Conservation (phyloP, 2,329 filamentous ascomycete genomes). For the Diplodia mutila region DNA sequence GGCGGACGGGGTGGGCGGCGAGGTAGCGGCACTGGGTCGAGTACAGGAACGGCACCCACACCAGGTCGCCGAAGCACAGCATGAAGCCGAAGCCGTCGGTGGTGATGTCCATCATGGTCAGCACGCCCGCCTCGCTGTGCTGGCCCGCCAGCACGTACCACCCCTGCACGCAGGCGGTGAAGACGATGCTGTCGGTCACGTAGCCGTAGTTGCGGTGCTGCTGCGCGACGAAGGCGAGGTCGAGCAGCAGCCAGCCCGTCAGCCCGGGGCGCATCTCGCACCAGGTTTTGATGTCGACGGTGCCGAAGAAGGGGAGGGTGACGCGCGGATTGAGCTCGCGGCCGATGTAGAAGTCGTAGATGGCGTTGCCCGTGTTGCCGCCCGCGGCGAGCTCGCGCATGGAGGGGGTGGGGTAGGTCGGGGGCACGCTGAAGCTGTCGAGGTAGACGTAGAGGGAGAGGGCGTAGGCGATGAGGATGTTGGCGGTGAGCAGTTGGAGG, state of each 20-base stretch:
- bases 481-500: conserved; percentile 80
- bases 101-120: conserved; percentile 93
- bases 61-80: conserved; percentile 88
- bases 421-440: conserved; percentile 77
- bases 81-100: conserved; percentile 95
- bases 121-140: conserved; percentile 83
- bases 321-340: conserved; percentile 91
- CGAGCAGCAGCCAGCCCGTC: conserved; percentile 84
- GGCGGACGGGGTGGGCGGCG: conserved; percentile 75
- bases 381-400: conserved; percentile 79
- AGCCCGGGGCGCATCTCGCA: conserved; percentile 91
- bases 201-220: conserved; percentile 85
- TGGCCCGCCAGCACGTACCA: conserved; percentile 84
- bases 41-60: conserved; percentile 92
- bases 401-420: conserved; percentile 63
- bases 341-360: conserved; percentile 98
- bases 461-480: conserved; percentile 73
- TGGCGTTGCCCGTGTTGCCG: conserved; percentile 79
- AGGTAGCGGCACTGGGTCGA: conserved; percentile 83
- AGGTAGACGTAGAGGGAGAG: conserved; percentile 81
- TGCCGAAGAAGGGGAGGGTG: conserved; percentile 75
- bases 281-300: conserved; percentile 87
- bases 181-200: conserved; percentile 82
- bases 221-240: conserved; percentile 81
- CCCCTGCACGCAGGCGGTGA: conserved; percentile 77